A percentile compares a stretch with the other conserved stretches of the same genome.
phyloP scores from a whole-genome alignment of 805 yeast species.

The Ogataea methylovora region DNA sequence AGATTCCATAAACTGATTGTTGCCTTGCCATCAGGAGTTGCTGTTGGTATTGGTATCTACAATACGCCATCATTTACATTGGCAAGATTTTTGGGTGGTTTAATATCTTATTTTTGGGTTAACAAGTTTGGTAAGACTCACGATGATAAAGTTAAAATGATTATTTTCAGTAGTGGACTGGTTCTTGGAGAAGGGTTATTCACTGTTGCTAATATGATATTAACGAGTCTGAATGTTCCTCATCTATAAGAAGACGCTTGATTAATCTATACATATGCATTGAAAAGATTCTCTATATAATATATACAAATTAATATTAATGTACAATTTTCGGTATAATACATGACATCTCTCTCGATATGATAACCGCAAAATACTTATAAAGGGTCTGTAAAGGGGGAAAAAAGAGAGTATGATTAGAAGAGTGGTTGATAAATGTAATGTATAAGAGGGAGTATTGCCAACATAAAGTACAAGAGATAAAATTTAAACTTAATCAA shows the following conservation, averaged over 20 bases:
- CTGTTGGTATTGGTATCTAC: conserved; percentile 95
- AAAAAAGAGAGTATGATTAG: too few species aligned
- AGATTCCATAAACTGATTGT: conserved; percentile 33
- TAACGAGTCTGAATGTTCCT: conserved; percentile 64
- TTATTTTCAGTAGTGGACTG: conserved; percentile 85
- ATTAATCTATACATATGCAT: too few species aligned
- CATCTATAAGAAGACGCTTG: conserved; percentile 45
- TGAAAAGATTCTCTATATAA: too few species aligned
- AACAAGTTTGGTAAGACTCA: conserved; percentile 23
- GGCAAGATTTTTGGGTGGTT: conserved; percentile 89
- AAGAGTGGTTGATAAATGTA: too few species aligned
- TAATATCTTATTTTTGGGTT: conserved; percentile 55
- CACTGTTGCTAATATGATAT: conserved; percentile 72
- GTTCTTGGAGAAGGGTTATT: conserved; percentile 92
- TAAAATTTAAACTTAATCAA: too few species aligned
- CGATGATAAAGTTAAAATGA: conserved; percentile 60
- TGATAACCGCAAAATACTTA: too few species aligned
- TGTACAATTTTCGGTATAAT: too few species aligned
- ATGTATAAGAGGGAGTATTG: too few species aligned
- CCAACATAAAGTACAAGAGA: too few species aligned
- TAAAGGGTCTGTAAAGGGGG: too few species aligned
- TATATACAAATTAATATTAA: too few species aligned
- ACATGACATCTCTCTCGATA: too few species aligned
- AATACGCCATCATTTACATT: conserved; percentile 90
- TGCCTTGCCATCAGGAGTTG: conserved; percentile 88